Base-by-base conservation (phyloP, 208 protist species). In the Crithidia mellificae region DNA sequence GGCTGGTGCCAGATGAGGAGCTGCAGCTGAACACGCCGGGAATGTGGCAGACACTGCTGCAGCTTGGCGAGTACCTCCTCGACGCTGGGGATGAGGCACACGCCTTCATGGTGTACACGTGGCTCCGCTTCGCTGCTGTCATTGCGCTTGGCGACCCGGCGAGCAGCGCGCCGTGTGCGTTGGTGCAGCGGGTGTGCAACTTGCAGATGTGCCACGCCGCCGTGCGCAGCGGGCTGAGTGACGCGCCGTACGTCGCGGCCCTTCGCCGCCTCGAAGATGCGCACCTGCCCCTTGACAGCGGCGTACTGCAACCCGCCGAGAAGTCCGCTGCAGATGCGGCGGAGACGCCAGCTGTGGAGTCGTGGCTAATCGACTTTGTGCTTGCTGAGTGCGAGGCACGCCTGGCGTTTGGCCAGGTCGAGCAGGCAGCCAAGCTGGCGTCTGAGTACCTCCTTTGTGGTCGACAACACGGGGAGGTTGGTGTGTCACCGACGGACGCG, bases 51-150 rank as follows among this genome's bases (percentile, higher is more conserved):
- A 73, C 81, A 15, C 47, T 89, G 36, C 66, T 94, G 15, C 70
- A 88, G 5, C 59, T 94, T 0, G 76, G 71, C 29, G 71, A 87
- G 24, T 92, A 81, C 58, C 65, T 88, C 20, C 22, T 83, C 4
- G 39, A 69, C 47, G 52, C 74, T 14, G 72, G 73, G 2, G 63
- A 84, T 46, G 85, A 92, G 63, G 70, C 59, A 17, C 84, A 80
- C 76, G 51, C 68, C 25, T 93, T 93, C 57, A 62, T 87, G 7
- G 63, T 93, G 7, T 78, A 81, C 38, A 67, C 72, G 27, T 93
- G 87, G 86, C 54, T 87, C 27, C 74, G 86, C 44, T 87, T 95
- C 51, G 59, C 74, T 14, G 79, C 80, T 11, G 53, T 32, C 12
- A 44, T 76, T 34, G 36, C 63, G 30, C 77, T 80, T 34, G 76